A percentile compares a stretch with the other conserved stretches of the same genome.
Evolutionary conservation across 2,329 filamentous ascomycete genomes (phyloP).

Genomic region (Paramyrothecium roridum): DNA sequence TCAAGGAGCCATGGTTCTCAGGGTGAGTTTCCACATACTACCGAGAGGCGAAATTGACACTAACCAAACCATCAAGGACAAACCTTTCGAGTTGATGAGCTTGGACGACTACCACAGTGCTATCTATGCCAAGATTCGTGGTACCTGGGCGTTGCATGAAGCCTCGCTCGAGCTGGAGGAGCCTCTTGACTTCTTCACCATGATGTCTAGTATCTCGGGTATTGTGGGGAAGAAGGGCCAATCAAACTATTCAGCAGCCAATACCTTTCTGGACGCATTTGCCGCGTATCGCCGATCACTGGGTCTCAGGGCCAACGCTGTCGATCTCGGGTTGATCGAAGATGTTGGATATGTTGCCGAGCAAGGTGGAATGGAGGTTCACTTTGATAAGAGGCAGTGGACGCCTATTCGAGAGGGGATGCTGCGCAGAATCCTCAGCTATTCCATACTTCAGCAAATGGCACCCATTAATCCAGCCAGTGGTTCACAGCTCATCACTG

Average conservation of each 20-base stretch:
- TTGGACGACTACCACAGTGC: constrained; percentile 7
- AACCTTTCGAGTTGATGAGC: constrained; percentile 9
- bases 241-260: constrained; percentile 30
- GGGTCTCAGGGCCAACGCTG: constrained; percentile 19
- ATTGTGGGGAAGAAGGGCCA: constrained; percentile 26
- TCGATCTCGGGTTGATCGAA: constrained; percentile 20
- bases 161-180: constrained; percentile 14
- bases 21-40: constrained; percentile 2
- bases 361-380: constrained; percentile 8
- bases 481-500: constrained; percentile 20
- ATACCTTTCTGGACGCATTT: constrained; percentile 28
- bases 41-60: too few relatives aligned
- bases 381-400: constrained; percentile 8
- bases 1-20: constrained; percentile 4
- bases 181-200: constrained; percentile 31
- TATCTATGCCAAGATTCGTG: constrained; percentile 11
- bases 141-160: constrained; percentile 35
- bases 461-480: constrained; percentile 7
- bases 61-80: constrained; percentile 1
- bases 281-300: constrained; percentile 17
- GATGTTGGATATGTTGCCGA: constrained; percentile 19
- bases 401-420: constrained; percentile 21
- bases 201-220: constrained; percentile 25
- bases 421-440: constrained; percentile 21
- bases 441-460: constrained; percentile 22